Evolutionary conservation across 1,284 basidiomycete genomes (phyloP).

Genomic region (Ceratobasidium papillatum): DNA sequence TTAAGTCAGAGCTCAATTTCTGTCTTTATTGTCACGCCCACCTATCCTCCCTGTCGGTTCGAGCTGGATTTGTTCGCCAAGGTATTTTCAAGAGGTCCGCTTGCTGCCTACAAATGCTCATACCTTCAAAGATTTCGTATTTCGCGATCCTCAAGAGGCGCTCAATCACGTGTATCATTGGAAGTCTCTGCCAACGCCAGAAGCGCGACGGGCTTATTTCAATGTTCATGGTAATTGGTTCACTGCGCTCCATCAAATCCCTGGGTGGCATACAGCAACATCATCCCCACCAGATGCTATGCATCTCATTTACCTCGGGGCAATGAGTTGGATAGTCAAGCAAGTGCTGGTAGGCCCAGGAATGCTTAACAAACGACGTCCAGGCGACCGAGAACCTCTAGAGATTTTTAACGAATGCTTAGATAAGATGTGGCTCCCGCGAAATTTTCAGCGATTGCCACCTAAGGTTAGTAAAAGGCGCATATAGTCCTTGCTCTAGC

Average conservation of each 20-base stretch:
- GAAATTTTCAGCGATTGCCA: not conserved
- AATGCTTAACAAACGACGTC: not conserved
- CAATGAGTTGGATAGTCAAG: constrained; percentile 20
- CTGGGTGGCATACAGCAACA: constrained; percentile 13
- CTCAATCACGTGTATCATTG: not conserved
- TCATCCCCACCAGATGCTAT: constrained; percentile 12
- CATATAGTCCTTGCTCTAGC: too few species aligned
- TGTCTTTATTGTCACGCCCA: not conserved
- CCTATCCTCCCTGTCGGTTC: not conserved
- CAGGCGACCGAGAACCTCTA: not conserved
- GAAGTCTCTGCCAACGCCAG: not conserved
- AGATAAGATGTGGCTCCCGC: constrained; percentile 6
- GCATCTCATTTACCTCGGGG: constrained; percentile 33
- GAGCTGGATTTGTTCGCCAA: not conserved
- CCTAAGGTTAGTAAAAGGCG: constrained; percentile 19
- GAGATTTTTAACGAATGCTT: not conserved
- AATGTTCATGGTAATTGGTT: constrained; percentile 14
- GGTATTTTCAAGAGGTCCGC: not conserved
- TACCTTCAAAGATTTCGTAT: not conserved
- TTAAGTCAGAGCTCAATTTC: constrained; percentile 1
- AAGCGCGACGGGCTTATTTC: not conserved
- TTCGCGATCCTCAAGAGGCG: not conserved
- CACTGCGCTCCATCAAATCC: not conserved
- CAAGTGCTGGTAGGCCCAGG: constrained; percentile 7
- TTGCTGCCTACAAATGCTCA: too few species aligned